These are phyloP conservation scores for Ettlia oleoabundans DNA, from an alignment of 139 green algal genomes.

Conservation along the genomic window DNA sequence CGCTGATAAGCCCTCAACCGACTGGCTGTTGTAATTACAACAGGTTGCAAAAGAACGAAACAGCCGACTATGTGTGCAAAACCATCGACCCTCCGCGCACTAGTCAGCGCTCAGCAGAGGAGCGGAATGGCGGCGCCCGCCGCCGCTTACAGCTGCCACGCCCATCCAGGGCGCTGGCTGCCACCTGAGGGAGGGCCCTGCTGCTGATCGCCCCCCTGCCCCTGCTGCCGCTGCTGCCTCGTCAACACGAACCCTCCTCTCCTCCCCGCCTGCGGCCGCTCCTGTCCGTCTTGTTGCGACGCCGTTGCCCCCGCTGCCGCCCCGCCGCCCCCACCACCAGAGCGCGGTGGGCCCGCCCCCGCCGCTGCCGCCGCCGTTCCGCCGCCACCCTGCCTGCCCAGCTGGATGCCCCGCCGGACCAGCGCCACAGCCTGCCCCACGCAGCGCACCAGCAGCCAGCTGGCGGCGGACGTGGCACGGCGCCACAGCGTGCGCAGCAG, in stretches of 20 bases:
- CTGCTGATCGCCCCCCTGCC: not conserved
- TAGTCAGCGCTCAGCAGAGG: not conserved
- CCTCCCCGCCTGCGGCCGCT: not conserved
- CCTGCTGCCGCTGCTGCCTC: not conserved
- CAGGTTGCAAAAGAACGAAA: too few relatives aligned
- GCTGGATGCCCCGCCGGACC: slow-evolving; percentile 51
- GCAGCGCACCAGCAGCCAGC: slow-evolving; percentile 58
- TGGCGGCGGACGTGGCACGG: slow-evolving; percentile 29
- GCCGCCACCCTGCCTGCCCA: slow-evolving; percentile 32
- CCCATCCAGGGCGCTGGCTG: not conserved
- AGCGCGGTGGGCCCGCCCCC: too few relatives aligned
- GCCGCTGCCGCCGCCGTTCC: not conserved
- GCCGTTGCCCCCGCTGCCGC: too few relatives aligned
- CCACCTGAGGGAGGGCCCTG: not conserved
- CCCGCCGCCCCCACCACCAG: not conserved
- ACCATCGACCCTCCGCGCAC: too few relatives aligned
- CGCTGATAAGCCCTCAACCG: too few relatives aligned
- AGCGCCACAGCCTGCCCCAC: slow-evolving; percentile 64
- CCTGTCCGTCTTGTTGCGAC: too few relatives aligned
- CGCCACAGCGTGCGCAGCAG: slow-evolving; percentile 40
- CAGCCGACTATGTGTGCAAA: too few relatives aligned
- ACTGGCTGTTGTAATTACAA: too few relatives aligned
- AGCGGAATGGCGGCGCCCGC: not conserved
- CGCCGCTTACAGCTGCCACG: not conserved
- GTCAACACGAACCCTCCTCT: not conserved